These are phyloP conservation scores for Lotus japonicus DNA, from an alignment of 306 rosid genomes.

Conservation along the genomic window DNA sequence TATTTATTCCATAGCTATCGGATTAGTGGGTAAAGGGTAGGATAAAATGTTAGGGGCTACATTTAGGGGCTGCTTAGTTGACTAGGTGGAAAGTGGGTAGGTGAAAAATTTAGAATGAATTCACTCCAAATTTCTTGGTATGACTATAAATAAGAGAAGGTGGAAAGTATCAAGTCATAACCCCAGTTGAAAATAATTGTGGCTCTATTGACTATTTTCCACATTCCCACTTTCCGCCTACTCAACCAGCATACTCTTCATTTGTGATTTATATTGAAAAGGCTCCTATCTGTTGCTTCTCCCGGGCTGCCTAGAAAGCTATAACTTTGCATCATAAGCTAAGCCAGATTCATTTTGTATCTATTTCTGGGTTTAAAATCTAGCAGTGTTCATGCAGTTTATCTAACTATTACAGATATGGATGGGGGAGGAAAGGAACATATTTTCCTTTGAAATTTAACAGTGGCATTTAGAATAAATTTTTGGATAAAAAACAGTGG, in stretches of 20 bases:
- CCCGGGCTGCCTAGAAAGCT: not conserved
- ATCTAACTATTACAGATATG: not conserved
- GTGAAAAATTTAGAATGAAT: conserved; percentile 10
- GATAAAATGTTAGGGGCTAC: not conserved
- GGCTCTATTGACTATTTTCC: not conserved
- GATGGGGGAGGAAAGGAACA: not conserved
- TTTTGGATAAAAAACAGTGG: not conserved
- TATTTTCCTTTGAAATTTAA: conserved; percentile 1
- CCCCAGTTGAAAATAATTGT: not conserved
- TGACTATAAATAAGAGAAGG: not conserved
- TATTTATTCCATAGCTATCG: not conserved
- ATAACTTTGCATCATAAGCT: not conserved
- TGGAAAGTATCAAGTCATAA: conserved; percentile 7
- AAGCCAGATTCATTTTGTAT: not conserved
- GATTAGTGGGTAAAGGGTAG: conserved; percentile 2
- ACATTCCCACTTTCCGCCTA: not conserved
- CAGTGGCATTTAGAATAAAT: not conserved
- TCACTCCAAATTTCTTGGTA: conserved; percentile 2
- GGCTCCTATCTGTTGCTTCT: not conserved
- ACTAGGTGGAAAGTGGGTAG: conserved; percentile 13
- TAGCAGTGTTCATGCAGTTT: not conserved
- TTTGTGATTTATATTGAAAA: not conserved
- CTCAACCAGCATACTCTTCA: not conserved
- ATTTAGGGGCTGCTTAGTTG: not conserved
- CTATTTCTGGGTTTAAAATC: not conserved